Percentiles rank a stretch among this genome's conserved stretches.
Evolutionary conservation across 2,329 filamentous ascomycete species (phyloP).

Genomic region (Onygena corvina): DNA sequence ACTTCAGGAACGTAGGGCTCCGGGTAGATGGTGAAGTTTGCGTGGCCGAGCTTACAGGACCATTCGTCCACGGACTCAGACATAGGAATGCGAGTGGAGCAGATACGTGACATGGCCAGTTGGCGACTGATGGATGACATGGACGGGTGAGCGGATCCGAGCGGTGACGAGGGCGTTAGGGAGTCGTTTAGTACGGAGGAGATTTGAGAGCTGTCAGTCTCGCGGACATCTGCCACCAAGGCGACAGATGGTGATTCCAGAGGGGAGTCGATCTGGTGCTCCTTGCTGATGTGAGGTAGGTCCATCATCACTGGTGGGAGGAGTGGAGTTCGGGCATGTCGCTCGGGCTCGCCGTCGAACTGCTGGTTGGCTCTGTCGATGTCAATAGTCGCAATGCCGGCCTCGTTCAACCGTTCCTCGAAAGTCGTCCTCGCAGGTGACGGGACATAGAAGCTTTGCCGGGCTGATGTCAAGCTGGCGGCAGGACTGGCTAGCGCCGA

Average conservation of each 20-base stretch:
- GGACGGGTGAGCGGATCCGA: slow-evolving; percentile 66
- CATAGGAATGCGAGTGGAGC: slow-evolving; percentile 47
- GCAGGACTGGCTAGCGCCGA: slow-evolving; percentile 30
- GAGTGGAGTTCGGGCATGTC: slow-evolving; percentile 68
- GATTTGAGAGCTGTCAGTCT: slow-evolving; percentile 37
- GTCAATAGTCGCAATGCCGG: slow-evolving; percentile 42
- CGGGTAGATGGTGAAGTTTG: slow-evolving; percentile 80
- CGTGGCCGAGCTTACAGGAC: slow-evolving; percentile 76
- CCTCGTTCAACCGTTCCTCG: slow-evolving; percentile 40
- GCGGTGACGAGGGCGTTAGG: slow-evolving; percentile 47
- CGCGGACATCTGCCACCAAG: slow-evolving; percentile 38
- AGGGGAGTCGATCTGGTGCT: slow-evolving; percentile 59
- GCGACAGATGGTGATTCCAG: slow-evolving; percentile 73
- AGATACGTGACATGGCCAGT: slow-evolving; percentile 36
- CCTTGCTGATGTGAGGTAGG: slow-evolving; percentile 34
- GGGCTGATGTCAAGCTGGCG: slow-evolving; percentile 27
- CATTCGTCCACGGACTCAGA: slow-evolving; percentile 61
- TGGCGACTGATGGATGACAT: slow-evolving; percentile 56
- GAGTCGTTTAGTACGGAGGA: slow-evolving; percentile 36
- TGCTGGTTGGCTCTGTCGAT: slow-evolving; percentile 42
- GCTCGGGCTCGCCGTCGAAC: slow-evolving; percentile 43
- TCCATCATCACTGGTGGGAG: slow-evolving; percentile 68
- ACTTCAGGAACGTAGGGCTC: slow-evolving; percentile 61
- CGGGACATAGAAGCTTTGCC: slow-evolving; percentile 45
- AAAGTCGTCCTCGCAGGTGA: slow-evolving; percentile 54